Evolutionary conservation across 768 basidiomycete species (phyloP).

Genomic region (Pulveroboletus sp.): DNA sequence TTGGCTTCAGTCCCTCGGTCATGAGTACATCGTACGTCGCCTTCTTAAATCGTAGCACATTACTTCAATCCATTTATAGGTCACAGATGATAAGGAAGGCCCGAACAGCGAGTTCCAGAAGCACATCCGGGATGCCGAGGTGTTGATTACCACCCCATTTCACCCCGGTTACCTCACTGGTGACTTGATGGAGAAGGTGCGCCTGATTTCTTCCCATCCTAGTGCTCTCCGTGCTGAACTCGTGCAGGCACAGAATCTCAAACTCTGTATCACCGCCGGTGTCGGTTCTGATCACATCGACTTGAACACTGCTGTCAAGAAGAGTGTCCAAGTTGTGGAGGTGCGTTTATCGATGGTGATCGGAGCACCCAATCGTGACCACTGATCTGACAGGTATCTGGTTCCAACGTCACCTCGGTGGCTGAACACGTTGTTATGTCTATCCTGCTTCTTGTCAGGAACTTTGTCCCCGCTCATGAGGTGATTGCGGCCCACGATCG

Average conservation of each 20-base stretch:
- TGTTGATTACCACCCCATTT: conserved; percentile 81
- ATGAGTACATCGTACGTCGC: conserved; percentile 64
- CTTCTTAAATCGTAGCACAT: too few relatives aligned
- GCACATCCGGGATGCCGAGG: conserved; percentile 74
- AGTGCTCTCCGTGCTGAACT: background rate
- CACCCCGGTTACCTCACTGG: conserved; percentile 79
- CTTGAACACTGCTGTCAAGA: conserved; percentile 79
- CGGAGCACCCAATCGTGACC: background rate
- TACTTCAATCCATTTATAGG: conserved; percentile 34
- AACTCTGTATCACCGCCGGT: conserved; percentile 85
- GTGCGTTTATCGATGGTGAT: background rate
- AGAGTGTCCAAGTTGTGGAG: conserved; percentile 76
- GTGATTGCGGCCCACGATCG: conserved; percentile 26
- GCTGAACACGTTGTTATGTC: conserved; percentile 89
- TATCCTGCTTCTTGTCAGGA: conserved; percentile 86
- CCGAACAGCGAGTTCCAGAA: conserved; percentile 77
- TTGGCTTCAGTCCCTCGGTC: conserved; percentile 72
- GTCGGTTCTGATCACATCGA: conserved; percentile 90
- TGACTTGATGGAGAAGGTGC: conserved; percentile 63
- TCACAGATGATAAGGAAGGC: conserved; percentile 79
- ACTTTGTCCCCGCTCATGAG: conserved; percentile 84
- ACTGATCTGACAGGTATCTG: conserved; percentile 49
- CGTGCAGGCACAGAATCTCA: conserved; percentile 76
- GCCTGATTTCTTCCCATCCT: background rate
- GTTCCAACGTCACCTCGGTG: conserved; percentile 89